Base-by-base conservation (phyloP, 1,139 yeast genomes). In the Sugiyamaella castrensis region DNA sequence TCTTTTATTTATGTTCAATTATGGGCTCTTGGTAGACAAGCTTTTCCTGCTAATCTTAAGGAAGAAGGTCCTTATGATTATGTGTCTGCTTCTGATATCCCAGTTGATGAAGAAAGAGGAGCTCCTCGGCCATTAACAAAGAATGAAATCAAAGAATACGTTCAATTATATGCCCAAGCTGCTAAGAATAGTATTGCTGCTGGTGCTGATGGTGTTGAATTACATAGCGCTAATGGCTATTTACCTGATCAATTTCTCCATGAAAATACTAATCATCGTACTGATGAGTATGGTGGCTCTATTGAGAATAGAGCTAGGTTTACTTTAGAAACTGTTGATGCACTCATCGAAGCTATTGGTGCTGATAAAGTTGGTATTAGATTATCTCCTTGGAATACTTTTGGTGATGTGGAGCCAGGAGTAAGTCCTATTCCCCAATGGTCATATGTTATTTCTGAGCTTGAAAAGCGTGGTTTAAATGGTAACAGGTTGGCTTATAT, bases 141-240 rank as follows among this genome's bases (percentile, higher is more conserved):
- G 13, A 71, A 64, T 13, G 83, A 79, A 53, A 69, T 81, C 58
- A 63, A 72, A 50, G 61, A 66, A 37, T 61, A 69, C 45, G 65
- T 74, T 26, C 53, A 67, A 51, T 64, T 67, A 33, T 77, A 64
- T 54, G 71, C 67, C 1, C 54, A 57, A 3, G 80, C 81, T 6
- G 81, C 81, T 26, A 67, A 68, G 56, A 70, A 70, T 43, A 77
- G 82, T 1, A 54, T 78, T 38, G 70, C 62, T 7, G 84, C 84
- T 3, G 88, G 89, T 11, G 81, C 82, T 53, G 91, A 84, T 62
- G 81, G 81, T 56, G 75, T 84, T 37, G 87, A 84, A 65, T 62
- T 84, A 50, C 91, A 84, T 60, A 71, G 70, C 40, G 91, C 88
- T 12, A 81, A 84, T 65, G 89, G 89, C 11, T 84, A 81, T 65